Evolutionary conservation across 2,329 filamentous ascomycete species (phyloP).

Genomic region (Cryphonectria carpinicola): DNA sequence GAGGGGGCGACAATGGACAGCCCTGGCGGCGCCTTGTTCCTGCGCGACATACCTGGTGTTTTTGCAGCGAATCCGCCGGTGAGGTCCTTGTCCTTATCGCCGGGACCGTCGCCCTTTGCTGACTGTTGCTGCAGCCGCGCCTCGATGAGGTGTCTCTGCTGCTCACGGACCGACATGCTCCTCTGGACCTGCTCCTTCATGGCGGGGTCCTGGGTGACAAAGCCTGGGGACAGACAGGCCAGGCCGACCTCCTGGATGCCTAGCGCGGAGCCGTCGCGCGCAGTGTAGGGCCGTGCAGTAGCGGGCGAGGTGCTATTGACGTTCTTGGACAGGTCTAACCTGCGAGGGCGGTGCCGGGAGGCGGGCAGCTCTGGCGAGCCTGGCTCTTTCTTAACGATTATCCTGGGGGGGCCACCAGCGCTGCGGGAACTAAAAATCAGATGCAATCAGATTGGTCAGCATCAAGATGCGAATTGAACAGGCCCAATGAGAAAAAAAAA

Average conservation of each 20-base stretch:
- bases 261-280: conserved; percentile 69
- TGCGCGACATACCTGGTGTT: conserved; percentile 73
- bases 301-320: conserved; percentile 53
- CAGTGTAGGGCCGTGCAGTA: conserved; percentile 76
- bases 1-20: conserved; percentile 94
- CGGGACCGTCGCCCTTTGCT: conserved; percentile 72
- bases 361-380: conserved; percentile 59
- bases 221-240: conserved; percentile 92
- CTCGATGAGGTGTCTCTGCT: conserved; percentile 94
- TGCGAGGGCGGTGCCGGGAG: conserved; percentile 74
- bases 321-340: conserved; percentile 76
- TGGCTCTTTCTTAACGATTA: conserved; percentile 96
- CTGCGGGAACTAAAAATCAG: conserved; percentile 50
- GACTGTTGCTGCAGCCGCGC: conserved; percentile 85
- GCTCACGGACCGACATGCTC: conserved; percentile 89
- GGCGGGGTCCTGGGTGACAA: conserved; percentile 92
- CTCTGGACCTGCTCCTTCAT: conserved; percentile 96
- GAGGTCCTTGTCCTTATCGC: conserved; percentile 58
- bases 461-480: not conserved
- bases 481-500: conserved; percentile 14
- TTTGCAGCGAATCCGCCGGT: conserved; percentile 59
- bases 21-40: conserved; percentile 83
- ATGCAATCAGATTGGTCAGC: conserved; percentile 24
- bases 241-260: conserved; percentile 92
- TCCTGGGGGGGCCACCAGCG: conserved; percentile 68